Base-by-base conservation (phyloP, 805 yeast species). In the Candida coquimbonensis region DNA sequence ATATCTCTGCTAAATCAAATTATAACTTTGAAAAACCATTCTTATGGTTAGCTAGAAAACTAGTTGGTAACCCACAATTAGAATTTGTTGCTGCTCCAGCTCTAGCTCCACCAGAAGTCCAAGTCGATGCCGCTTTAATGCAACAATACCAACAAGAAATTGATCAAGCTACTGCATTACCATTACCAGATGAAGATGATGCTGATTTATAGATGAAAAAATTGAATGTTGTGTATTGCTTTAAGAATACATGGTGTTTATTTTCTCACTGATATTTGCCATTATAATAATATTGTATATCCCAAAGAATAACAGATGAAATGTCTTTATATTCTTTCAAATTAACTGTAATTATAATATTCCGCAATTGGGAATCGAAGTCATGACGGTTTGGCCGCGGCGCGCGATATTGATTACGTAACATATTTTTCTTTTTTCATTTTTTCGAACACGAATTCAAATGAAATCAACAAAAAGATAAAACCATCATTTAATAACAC, bases 21-120 rank as follows among this genome's bases (percentile, higher is more conserved):
- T 93, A 93, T 80, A 95, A 93, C 81, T 93, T 93, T 64, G 99
- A 93, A 78, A 93, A 95, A 79, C 99, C 99, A 56, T 93, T 93
- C 86, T 82, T 93, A 73, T 93, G 99, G 99, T 87, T 93, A 65
- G 99, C 99, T 45, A 87, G 99, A 82, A 93, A 93, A 77, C 81
- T 93, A 64, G 96, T 88, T 58, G 99, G 98, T 73, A 88, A 91
- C 81, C 91, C 96, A 53, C 89, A 86, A 72, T 82, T 93, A 65
- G 99, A 93, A 77, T 93, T 93, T 65, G 99, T 95, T 62, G 98
- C 95, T 62, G 87, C 98, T 53, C 99, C 99, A 60, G 99, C 99
- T 57, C 82, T 93, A 73, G 97, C 96, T 66, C 99, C 99, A 63
- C 98, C 99, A 66, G 99, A 93, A 80, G 98, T 91, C 61, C 85